Evolutionary conservation across 352 stramenopile genomes (phyloP), one percentile per base, ranked within the genome.

Genomic region (Elongisporangium anandrum): DNA sequence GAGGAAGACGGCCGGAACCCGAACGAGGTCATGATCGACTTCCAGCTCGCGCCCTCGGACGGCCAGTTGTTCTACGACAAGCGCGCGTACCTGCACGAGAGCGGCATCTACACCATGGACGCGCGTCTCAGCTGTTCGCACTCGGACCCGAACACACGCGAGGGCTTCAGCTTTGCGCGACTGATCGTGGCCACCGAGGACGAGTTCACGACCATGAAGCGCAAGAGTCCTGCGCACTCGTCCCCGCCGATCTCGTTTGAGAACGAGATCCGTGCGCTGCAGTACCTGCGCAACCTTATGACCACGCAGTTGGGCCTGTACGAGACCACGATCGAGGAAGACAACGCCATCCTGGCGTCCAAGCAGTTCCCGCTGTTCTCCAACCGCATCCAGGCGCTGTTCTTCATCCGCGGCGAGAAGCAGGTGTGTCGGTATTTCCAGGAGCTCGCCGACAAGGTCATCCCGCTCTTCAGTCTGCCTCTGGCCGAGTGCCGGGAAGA

Each of bases 1-100:
- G 97, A 99, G 75, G 79, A 98, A 48, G 97, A 99, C 73, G 97
- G 96, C 0, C 97, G 97, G 66, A 99, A 98, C 88, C 97, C 97
- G 21, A 99, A 99, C 85, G 97, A 99, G 75, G 95, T 99, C 52
- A 85, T 92, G 64, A 81, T 94, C 10, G 81, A 92, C 52, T 72
- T 94, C n/a, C 76, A 94, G 63, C 66, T 96, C n/a, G 57, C 72
- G 4, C 61, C 70, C 1, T 57, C 63, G 0, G 83, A 90, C 55
- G 80, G 79, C 9, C 79, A 89, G 62, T 79, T 93, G 24, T 93
- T 87, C 61, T 94, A 90, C 66, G 81, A 93, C 72, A 92, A 89
- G 66, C 79, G 76, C 54, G 83, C 83, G 38, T 94, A 94, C 65
- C 68, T 95, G 23, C 80, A 95, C 39, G 85, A 95, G 56, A 90